Base-by-base conservation (phyloP, 345 rosid species). In the Euphorbia tirucalli region DNA sequence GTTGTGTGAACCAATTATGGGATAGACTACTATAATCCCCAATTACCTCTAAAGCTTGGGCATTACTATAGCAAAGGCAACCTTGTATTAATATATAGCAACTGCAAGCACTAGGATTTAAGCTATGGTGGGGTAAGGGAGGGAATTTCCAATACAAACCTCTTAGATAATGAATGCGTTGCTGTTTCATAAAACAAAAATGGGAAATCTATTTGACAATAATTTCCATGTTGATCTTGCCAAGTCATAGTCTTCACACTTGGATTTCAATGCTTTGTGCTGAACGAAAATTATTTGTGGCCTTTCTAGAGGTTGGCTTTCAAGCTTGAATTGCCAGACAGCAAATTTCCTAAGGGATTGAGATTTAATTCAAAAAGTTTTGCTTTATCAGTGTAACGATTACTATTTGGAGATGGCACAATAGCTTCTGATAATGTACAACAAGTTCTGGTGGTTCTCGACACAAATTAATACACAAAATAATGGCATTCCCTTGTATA, bases 371-470 rank as follows among this genome's bases (percentile, higher is more conserved):
- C 56, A 39, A 5, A 70, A 37, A 25, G 25, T 22, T 46, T 52
- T 30, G 72, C 78, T 61, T 37, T 24, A 61, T 50, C n/a, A 2
- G 27, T 16, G 58, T 5, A 65, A 31, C 28, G 30, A 46, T 56
- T 74, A 65, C 21, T 18, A 32, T 35, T 35, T 0, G 43, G 10
- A 69, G 67, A 18, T 14, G 22, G 57, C 57, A 69, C 43, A 57
- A 21, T n/a, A 57, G 73, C 16, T 39, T 57, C 71, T 24, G 19
- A 65, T 85, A n/a, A 81, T 78, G 79, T 81, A 80, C 85, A 82
- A 52, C 61, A 52, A 39, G 77, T 49, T 52, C 35, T 19, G 30
- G 37, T 35, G 3, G 4, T 3, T 50, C 43, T 68, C n/a, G 39
- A 11, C 71, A 68, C 57, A 65, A 75, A 18, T 50, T 31, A 27